A percentile compares a stretch with the other conserved stretches of the same genome.
These are phyloP conservation scores for Piloderma croceum DNA, from an alignment of 768 basidiomycete species.

Conservation along the genomic window DNA sequence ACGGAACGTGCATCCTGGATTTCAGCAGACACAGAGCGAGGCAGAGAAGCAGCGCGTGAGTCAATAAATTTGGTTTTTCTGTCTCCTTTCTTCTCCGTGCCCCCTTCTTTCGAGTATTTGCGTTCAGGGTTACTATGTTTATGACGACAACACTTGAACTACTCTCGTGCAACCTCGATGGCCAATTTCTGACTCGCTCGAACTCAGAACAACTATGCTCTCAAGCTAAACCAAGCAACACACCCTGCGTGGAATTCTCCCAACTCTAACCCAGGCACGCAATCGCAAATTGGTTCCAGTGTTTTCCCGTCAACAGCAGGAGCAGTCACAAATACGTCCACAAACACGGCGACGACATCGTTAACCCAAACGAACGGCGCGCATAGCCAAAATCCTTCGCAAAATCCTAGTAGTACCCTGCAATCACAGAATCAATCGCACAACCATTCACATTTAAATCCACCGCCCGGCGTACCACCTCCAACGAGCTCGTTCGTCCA, in stretches of 20 bases:
- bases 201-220: slow-evolving; percentile 50
- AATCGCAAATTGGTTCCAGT: slow-evolving; percentile 22
- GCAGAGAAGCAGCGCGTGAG: slow-evolving; percentile 48
- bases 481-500: slow-evolving; percentile 34
- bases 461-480: slow-evolving; percentile 43
- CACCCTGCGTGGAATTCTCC: slow-evolving; percentile 64
- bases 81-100: slow-evolving; percentile 11
- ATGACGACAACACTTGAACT: background rate
- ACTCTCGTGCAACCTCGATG: background rate
- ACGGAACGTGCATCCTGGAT: slow-evolving; percentile 33
- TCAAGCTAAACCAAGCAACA: slow-evolving; percentile 59
- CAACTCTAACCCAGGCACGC: slow-evolving; percentile 39
- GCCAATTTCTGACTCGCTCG: background rate
- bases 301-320: slow-evolving; percentile 18
- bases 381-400: slow-evolving; percentile 21
- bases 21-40: slow-evolving; percentile 57
- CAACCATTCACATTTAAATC: slow-evolving; percentile 45
- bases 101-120: background rate
- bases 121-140: background rate
- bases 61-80: slow-evolving; percentile 47
- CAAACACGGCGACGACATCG: slow-evolving; percentile 10
- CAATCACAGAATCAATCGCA: slow-evolving; percentile 25
- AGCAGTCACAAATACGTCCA: slow-evolving; percentile 18
- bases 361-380: slow-evolving; percentile 21
- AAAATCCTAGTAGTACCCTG: slow-evolving; percentile 28